A percentile compares a stretch with the other conserved stretches of the same genome.
Evolutionary conservation across 2,329 filamentous ascomycete species (phyloP).

Genomic region (Lachnellula cervina): DNA sequence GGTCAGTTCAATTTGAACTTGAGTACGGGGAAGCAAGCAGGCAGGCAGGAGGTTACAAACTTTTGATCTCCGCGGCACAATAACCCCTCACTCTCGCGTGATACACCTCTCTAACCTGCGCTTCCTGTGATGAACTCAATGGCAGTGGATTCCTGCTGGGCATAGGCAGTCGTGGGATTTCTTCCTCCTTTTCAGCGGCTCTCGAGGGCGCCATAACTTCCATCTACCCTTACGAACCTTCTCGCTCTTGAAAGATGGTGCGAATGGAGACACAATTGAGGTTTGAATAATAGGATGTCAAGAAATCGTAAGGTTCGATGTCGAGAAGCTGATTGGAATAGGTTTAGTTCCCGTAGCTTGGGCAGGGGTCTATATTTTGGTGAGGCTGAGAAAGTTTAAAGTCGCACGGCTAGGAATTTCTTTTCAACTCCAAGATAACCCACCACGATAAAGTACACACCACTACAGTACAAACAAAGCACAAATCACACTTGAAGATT

Average conservation of each 20-base stretch:
- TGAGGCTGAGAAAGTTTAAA: constrained; percentile 13
- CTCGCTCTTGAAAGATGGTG: too few relatives aligned
- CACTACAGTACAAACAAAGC: neutral
- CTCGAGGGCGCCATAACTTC: constrained; percentile 27
- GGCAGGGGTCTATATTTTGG: constrained; percentile 2
- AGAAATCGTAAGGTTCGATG: neutral
- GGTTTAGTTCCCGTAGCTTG: neutral
- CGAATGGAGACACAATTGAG: neutral
- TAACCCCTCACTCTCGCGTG: constrained; percentile 71
- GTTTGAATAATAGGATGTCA: neutral
- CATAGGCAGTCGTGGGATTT: constrained; percentile 31
- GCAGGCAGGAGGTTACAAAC: constrained; percentile 38
- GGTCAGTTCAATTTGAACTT: neutral
- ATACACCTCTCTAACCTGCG: constrained; percentile 75
- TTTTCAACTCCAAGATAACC: constrained; percentile 1
- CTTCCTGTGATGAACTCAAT: constrained; percentile 74
- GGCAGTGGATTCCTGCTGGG: constrained; percentile 75
- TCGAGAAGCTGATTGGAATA: constrained; percentile 1
- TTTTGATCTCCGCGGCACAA: constrained; percentile 75
- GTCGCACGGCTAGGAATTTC: neutral
- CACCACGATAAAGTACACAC: neutral
- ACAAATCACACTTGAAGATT: neutral
- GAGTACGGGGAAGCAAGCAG: neutral
- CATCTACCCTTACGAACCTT: constrained; percentile 10
- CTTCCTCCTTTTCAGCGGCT: constrained; percentile 17